phyloP scores from a whole-genome alignment of 306 rosid genomes.

The Gynostemma pentaphyllum region DNA sequence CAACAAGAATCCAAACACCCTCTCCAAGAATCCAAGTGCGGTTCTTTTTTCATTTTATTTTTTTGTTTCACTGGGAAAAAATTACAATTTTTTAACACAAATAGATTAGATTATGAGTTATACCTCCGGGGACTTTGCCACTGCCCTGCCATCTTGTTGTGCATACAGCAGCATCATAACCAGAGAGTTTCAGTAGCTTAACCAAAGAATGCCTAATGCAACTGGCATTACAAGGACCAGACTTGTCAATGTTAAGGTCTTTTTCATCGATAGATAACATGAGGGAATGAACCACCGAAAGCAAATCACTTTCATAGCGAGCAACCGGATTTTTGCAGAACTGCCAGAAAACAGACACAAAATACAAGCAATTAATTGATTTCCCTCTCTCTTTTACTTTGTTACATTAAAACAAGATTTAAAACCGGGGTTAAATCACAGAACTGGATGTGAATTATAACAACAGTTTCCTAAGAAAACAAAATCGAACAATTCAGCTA shows the following conservation, averaged over 20 bases:
- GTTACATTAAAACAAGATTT: background rate
- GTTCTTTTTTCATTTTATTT: background rate
- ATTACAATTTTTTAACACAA: background rate
- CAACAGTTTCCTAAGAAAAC: background rate
- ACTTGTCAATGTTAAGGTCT: slow-evolving; percentile 37
- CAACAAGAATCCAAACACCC: too few relatives aligned
- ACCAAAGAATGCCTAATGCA: slow-evolving; percentile 77
- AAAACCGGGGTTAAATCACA: background rate
- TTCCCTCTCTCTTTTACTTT: background rate
- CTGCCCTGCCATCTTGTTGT: slow-evolving; percentile 76
- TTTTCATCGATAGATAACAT: slow-evolving; percentile 48
- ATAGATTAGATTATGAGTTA: background rate
- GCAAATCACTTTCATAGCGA: slow-evolving; percentile 58
- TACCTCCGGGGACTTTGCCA: slow-evolving; percentile 98
- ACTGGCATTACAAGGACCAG: slow-evolving; percentile 68
- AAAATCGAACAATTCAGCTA: background rate
- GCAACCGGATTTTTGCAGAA: slow-evolving; percentile 47
- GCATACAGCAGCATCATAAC: slow-evolving; percentile 88
- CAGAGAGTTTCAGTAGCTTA: slow-evolving; percentile 62
- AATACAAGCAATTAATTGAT: background rate
- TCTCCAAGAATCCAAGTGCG: too few relatives aligned
- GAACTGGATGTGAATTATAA: background rate
- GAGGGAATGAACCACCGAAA: slow-evolving; percentile 60
- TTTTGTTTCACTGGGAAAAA: background rate
- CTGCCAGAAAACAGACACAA: slow-evolving; percentile 29